A percentile compares a stretch with the other conserved stretches of the same genome.
Conservation (phyloP, 441 rosid species). For the Gossypium schwendimanii region DNA sequence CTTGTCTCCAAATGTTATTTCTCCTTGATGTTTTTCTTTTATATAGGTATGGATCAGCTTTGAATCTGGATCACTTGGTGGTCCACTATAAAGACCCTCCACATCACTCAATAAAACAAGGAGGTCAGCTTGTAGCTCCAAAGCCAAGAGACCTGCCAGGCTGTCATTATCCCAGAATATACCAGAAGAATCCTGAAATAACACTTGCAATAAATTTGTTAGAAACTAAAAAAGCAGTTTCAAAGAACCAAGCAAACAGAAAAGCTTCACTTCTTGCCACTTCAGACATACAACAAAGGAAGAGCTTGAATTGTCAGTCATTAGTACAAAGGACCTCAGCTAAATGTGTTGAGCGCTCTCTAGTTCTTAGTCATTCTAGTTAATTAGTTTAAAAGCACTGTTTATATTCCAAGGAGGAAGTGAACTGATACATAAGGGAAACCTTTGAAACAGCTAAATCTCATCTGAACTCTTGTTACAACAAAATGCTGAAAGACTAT, state of each 20-base stretch:
- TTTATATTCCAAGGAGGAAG: not conserved
- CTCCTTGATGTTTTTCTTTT: slow-evolving; percentile 26
- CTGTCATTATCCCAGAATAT: slow-evolving; percentile 30
- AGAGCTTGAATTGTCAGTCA: not conserved
- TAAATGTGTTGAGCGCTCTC: not conserved
- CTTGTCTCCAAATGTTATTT: slow-evolving; percentile 33
- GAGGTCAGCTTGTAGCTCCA: slow-evolving; percentile 21
- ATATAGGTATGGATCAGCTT: slow-evolving; percentile 26
- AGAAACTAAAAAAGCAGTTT: slow-evolving; percentile 1
- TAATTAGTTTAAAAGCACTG: slow-evolving; percentile 1
- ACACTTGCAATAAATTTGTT: slow-evolving; percentile 2
- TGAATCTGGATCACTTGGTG: slow-evolving; percentile 27
- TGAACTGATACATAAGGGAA: not conserved
- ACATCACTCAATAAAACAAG: slow-evolving; percentile 31
- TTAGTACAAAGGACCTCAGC: not conserved
- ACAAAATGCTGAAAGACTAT: not conserved
- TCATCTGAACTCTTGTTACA: not conserved
- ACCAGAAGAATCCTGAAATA: slow-evolving; percentile 28
- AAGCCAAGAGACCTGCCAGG: slow-evolving; percentile 26
- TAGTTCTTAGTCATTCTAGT: not conserved
- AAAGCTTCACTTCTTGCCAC: not conserved
- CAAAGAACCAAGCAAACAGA: not conserved
- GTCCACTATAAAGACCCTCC: slow-evolving; percentile 33
- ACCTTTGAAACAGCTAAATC: not conserved
- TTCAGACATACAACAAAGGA: slow-evolving; percentile 4